Evolutionary conservation across 75 land plant genomes (phyloP).

Genomic region (Cryptomeria japonica): DNA sequence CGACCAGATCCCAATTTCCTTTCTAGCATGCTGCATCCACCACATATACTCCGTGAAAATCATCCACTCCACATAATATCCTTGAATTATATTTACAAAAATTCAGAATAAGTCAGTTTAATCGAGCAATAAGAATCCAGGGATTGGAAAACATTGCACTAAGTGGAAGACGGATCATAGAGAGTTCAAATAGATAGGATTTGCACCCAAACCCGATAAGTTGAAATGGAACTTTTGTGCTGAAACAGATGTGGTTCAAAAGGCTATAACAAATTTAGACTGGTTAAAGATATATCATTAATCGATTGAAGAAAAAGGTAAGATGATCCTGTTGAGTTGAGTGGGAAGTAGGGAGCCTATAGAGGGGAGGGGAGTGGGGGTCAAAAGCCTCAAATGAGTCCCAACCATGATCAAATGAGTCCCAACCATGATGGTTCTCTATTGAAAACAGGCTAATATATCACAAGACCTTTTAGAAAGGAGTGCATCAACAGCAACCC

Average conservation of each 20-base stretch:
- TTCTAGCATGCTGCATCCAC: constrained; percentile 26
- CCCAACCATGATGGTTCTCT: no score
- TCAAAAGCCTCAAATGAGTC: no score
- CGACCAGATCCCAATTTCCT: constrained; percentile 21
- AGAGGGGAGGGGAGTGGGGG: no score
- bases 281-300: no score
- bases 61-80: not conserved
- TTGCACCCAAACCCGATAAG: not conserved
- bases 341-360: no score
- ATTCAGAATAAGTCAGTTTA: not conserved
- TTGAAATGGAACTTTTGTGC: not conserved
- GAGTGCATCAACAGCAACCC: no score
- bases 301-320: no score
- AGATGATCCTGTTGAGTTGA: no score
- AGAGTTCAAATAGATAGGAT: not conserved
- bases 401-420: no score
- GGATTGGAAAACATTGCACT: not conserved
- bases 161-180: not conserved
- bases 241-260: not conserved
- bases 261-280: no score
- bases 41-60: not conserved
- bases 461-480: no score
- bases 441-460: no score
- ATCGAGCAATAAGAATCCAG: not conserved
- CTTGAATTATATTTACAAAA: not conserved